Evolutionary conservation across 73 alveolate genomes (phyloP).

Genomic region (Symbiodinium pilosum): DNA sequence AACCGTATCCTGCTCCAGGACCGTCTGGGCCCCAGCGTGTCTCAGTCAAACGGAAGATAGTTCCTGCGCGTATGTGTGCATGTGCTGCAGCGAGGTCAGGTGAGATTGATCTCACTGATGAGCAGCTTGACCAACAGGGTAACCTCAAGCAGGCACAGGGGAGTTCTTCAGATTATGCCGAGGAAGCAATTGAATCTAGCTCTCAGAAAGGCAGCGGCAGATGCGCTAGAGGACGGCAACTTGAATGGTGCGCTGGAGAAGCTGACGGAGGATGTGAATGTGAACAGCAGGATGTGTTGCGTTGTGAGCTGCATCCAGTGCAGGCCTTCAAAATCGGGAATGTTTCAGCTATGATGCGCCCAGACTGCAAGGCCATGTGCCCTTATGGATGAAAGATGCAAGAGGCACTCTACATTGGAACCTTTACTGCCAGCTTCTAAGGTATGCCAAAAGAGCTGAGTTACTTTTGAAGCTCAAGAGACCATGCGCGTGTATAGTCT

Average conservation of each 20-base stretch:
- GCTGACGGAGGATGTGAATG: slow-evolving; percentile 45
- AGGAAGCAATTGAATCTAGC: too few species aligned
- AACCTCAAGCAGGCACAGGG: slow-evolving; percentile 34
- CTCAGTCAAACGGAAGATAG: background rate
- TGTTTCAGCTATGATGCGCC: slow-evolving; percentile 62
- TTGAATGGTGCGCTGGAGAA: slow-evolving; percentile 62
- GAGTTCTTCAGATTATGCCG: too few species aligned
- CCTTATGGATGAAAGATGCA: too few species aligned
- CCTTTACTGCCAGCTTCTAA: background rate
- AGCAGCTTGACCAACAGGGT: slow-evolving; percentile 59
- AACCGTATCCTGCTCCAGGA: background rate
- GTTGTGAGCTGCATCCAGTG: background rate
- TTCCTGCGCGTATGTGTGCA: too few species aligned
- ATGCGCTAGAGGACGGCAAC: slow-evolving; percentile 79
- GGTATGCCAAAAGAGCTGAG: slow-evolving; percentile 91
- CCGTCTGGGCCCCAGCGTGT: background rate
- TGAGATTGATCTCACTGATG: slow-evolving; percentile 24
- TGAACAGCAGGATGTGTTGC: background rate
- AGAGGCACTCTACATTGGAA: too few species aligned
- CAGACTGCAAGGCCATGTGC: background rate
- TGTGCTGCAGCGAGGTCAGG: slow-evolving; percentile 63
- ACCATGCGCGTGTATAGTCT: slow-evolving; percentile 75
- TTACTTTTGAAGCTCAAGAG: slow-evolving; percentile 71
- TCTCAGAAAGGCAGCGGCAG: slow-evolving; percentile 70
- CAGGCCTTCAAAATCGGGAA: slow-evolving; percentile 80